Evolutionary conservation across 495 filamentous ascomycete species (phyloP).

Genomic region (Tuber microsphaerosporum): DNA sequence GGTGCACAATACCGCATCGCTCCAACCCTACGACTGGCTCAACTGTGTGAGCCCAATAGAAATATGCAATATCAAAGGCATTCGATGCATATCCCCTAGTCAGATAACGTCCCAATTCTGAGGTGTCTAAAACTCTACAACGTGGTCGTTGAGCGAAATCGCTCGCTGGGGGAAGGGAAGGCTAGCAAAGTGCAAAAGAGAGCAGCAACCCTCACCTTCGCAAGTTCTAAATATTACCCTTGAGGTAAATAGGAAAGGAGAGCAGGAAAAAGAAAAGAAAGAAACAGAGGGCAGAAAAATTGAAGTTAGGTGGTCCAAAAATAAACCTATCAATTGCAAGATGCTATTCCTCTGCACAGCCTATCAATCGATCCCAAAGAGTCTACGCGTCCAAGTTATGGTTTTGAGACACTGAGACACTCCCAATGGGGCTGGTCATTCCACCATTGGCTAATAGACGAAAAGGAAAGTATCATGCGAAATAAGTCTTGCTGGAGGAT

Average conservation of each 20-base stretch:
- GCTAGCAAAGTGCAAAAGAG: background rate
- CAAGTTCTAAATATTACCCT: background rate
- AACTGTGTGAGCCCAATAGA: background rate
- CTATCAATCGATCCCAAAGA: background rate
- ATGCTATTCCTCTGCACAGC: background rate
- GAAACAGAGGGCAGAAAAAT: background rate
- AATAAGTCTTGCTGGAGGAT: background rate
- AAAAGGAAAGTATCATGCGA: background rate
- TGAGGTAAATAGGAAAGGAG: background rate
- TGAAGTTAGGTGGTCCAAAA: background rate
- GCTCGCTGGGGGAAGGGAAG: background rate
- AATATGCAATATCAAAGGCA: no score
- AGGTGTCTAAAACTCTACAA: background rate
- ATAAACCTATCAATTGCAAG: background rate
- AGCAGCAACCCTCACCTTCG: background rate
- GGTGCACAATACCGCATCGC: background rate
- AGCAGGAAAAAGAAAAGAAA: background rate
- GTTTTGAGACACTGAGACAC: background rate
- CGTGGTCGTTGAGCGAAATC: background rate
- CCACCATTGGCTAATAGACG: conserved; percentile 2
- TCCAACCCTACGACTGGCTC: background rate
- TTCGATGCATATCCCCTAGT: background rate
- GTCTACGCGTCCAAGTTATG: background rate
- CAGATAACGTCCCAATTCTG: background rate
- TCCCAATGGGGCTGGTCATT: background rate